phyloP scores from a whole-genome alignment of 2,329 filamentous ascomycete genomes.

The Mollisiaceae sp. region DNA sequence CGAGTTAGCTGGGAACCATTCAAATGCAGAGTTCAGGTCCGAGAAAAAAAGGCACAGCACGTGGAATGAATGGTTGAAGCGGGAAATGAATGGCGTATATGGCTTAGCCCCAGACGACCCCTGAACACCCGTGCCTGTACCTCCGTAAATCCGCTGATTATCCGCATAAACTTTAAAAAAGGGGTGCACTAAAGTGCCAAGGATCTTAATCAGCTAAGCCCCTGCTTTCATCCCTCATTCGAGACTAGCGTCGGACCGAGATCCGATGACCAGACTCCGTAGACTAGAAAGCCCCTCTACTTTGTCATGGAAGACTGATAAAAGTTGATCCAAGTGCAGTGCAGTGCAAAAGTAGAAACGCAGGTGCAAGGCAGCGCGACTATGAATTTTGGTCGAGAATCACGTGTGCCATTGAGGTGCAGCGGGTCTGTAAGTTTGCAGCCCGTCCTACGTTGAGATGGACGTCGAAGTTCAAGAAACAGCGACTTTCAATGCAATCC shows the following conservation, averaged over 20 bases:
- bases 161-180: constrained; percentile 2
- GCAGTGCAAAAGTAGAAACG: no score
- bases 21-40: neutral
- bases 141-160: neutral
- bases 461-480: no score
- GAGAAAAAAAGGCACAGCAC: constrained; percentile 2
- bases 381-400: no score
- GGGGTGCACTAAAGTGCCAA: neutral
- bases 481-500: no score
- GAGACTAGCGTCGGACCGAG: neutral
- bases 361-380: no score
- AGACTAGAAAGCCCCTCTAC: no score
- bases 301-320: no score
- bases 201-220: constrained; percentile 1
- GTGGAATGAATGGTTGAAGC: constrained; percentile 1
- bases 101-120: neutral
- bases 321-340: no score
- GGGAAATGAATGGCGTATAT: constrained; percentile 5
- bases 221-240: neutral
- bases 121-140: neutral
- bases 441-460: no score
- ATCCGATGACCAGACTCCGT: neutral
- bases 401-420: no score
- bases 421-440: no score
- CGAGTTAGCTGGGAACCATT: neutral